A percentile compares a stretch with the other conserved stretches of the same genome.
Conservation (phyloP, 495 filamentous ascomycete genomes). For the Delitschia confertaspora region DNA sequence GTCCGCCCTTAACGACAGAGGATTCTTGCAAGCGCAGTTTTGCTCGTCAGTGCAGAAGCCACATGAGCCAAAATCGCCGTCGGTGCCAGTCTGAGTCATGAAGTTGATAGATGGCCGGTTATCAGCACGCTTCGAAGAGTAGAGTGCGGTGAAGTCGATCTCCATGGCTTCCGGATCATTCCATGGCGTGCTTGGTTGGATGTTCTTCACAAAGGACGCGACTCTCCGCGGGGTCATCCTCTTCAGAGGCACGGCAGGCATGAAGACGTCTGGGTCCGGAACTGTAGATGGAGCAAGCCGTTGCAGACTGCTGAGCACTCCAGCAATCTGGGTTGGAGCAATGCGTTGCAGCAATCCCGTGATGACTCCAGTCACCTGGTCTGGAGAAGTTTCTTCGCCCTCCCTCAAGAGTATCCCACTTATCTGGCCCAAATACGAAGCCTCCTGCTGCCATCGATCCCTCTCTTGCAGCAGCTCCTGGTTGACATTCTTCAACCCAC, state of each 20-base stretch:
- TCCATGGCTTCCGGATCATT: constrained; percentile 4
- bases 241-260: constrained; percentile 10
- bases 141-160: constrained; percentile 26
- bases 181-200: constrained; percentile 1
- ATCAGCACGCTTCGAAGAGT: constrained; percentile 7
- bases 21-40: constrained; percentile 21
- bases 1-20: constrained; percentile 1
- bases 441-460: constrained; percentile 16
- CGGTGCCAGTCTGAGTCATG: constrained; percentile 8
- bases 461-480: constrained; percentile 6
- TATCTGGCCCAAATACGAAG: background rate
- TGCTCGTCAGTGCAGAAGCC: constrained; percentile 23
- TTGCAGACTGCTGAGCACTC: background rate
- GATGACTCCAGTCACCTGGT: too few relatives aligned
- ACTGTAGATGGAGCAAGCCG: background rate
- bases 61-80: constrained; percentile 6
- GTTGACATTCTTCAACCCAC: too few relatives aligned
- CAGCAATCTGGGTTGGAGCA: background rate
- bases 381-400: constrained; percentile 1
- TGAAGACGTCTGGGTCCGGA: constrained; percentile 3
- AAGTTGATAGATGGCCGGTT: constrained; percentile 13
- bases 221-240: background rate
- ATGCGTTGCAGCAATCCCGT: too few relatives aligned
- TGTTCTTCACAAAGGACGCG: constrained; percentile 9
- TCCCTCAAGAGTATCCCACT: background rate